Base-by-base conservation (phyloP, 768 basidiomycete genomes). In the Hericium coralloides region DNA sequence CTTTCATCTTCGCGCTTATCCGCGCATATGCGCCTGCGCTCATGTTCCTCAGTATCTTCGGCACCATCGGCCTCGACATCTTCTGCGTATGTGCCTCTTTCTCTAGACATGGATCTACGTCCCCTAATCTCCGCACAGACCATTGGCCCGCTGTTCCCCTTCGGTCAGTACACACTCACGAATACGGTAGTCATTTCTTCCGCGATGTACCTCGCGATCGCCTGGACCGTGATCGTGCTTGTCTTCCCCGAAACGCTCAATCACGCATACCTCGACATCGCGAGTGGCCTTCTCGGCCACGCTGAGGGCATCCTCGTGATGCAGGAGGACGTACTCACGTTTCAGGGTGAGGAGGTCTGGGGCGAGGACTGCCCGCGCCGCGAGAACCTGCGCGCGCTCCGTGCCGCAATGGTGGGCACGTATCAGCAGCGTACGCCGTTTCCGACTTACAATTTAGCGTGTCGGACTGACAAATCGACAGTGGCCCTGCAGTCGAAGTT, bases 221-320 rank as follows among this genome's bases (percentile, higher is more conserved):
- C 72, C 0, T 26, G 78, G n/a, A 69, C 74, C 4, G 64, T 72
- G 3, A 75, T 76, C 10, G 53, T 77, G 8, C 63, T 81, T 54
- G 67, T 82, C 52, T 84, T 83, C 65, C 82, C 82, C 7, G 74
- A 79, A 60, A 74, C 79, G 0, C 67, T 81, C 53, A 74, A 77
- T 56, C 76, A 79, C 55, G 62, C 70, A 3, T 68, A 68, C 38
- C 66, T 79, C 48, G 63, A 60, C 18, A 65, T 60, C 10, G 55
- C 68, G n/a, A 64, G 66, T 3, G 64, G 55, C 12, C 68, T 74
- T 37, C 63, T 76, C 1, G 62, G 63, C 18, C 64, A 68, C 25
- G 48, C 73, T 5, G 61, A 67, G 53, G 38, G 50, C 20, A 56
- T 75, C 9, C 52, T 76, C 1, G 65, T 65, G 10, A 58, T 70